phyloP scores from a whole-genome alignment of 331 rosid genomes.

The Acacia concinna region DNA sequence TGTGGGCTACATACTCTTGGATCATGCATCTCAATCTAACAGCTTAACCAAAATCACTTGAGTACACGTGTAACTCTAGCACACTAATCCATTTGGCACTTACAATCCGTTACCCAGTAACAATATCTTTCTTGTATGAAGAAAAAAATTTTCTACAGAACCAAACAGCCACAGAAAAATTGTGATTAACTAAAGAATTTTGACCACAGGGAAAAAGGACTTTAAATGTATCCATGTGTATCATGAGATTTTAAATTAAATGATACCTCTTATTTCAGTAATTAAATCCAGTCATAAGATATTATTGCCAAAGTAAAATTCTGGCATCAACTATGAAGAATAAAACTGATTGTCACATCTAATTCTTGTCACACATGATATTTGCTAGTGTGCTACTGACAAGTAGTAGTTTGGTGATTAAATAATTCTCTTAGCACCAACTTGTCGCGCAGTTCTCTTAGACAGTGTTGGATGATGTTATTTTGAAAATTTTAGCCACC shows the following conservation, averaged over 20 bases:
- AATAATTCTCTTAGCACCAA: background rate
- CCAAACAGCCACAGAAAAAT: background rate
- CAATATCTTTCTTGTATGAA: background rate
- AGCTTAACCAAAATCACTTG: too few species aligned
- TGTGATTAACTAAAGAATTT: background rate
- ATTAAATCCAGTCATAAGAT: background rate
- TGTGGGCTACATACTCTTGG: too few species aligned
- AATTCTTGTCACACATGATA: background rate
- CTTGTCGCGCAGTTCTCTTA: background rate
- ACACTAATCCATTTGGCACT: too few species aligned
- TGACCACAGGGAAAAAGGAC: background rate
- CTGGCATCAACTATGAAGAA: background rate
- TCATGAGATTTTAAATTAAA: background rate
- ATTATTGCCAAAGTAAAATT: background rate
- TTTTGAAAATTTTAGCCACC: background rate
- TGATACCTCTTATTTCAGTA: background rate
- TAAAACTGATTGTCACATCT: background rate
- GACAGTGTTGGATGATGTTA: background rate
- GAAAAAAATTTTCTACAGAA: slow-evolving; percentile 3
- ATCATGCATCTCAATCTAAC: too few species aligned
- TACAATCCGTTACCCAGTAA: too few species aligned
- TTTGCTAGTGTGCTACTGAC: background rate
- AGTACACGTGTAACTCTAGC: too few species aligned
- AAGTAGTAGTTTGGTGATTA: background rate
- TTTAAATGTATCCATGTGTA: background rate